These are phyloP conservation scores for Fusarium clavum DNA, from an alignment of 2,329 filamentous ascomycete species.

Conservation along the genomic window DNA sequence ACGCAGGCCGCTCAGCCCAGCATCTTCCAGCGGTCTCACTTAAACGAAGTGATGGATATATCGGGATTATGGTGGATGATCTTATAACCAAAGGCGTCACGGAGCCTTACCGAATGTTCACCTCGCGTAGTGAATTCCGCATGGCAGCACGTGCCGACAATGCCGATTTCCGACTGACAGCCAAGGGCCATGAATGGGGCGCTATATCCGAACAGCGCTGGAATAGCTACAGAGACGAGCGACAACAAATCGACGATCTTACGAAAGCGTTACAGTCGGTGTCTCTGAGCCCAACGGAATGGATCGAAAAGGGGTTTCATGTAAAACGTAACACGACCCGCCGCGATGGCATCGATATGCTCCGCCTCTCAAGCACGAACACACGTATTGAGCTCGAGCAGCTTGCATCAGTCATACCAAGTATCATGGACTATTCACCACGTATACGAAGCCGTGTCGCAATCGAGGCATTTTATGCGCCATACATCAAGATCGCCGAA, in stretches of 20 bases:
- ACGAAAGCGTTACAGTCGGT: constrained; percentile 69
- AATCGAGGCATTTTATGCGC: constrained; percentile 87
- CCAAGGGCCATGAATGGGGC: constrained; percentile 79
- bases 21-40: constrained; percentile 74
- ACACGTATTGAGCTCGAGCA: constrained; percentile 58
- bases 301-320: constrained; percentile 77
- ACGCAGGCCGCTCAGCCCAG: constrained; percentile 84
- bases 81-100: constrained; percentile 96
- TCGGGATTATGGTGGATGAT: constrained; percentile 99
- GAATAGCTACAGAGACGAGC: constrained; percentile 73
- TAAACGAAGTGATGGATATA: constrained; percentile 89
- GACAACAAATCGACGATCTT: constrained; percentile 75
- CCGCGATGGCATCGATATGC: constrained; percentile 81
- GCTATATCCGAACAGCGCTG: constrained; percentile 85
- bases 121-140: constrained; percentile 92
- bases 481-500: constrained; percentile 82
- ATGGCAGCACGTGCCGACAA: constrained; percentile 95
- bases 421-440: constrained; percentile 64
- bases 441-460: constrained; percentile 76
- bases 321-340: constrained; percentile 73
- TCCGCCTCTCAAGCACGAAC: constrained; percentile 73
- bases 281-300: constrained; percentile 69
- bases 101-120: constrained; percentile 99
- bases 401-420: constrained; percentile 69
- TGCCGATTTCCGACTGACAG: constrained; percentile 87